Evolutionary conservation across 345 rosid species (phyloP), one percentile per base, ranked within the genome.

Genomic region (Euphorbia pulcherrima): DNA sequence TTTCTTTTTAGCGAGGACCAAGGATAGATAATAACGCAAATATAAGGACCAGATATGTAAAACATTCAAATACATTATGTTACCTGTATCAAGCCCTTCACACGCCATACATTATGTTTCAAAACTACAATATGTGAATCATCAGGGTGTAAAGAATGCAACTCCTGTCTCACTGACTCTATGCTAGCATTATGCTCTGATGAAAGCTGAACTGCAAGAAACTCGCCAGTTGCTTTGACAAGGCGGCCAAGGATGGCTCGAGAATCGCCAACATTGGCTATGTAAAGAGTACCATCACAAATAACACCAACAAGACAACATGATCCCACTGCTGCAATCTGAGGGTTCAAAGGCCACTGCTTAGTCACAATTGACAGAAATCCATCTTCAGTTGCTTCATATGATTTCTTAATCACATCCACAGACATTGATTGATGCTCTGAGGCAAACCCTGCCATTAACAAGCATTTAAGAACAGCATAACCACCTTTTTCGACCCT

Each of bases 61-160:
- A 46, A 46, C 33, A 24, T 0, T 13, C 18, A 26, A 4, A 24
- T 8, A 60, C 14, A 5, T 30, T 62, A 76, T 76, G 8, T 30
- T 62, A 76, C 79, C 75, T 76, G 79, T 66, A 76, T 76, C 39
- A 76, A 66, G 61, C 79, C 79, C 75, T 76, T 76, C 54, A 76
- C 79, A 10, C 76, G 76, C 79, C 79, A 75, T 35, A 75, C 79
- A 55, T 75, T 75, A 62, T 75, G 79, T 67, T 71, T 75, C 60
- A 75, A 61, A 67, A 75, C 75, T 23, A 75, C 79, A 66, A 75
- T 71, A 2, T 62, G 75, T 9, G 71, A 37, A 44, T 75, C 79
- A 60, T 75, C 79, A 11, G 79, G 79, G 44, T 75, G 79, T 64
- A 67, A 14, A 71, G 79, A 71, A 58, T 55, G 71, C 79, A 76